Conservation (phyloP, 1,284 basidiomycete genomes). For the Athelia sp. region DNA sequence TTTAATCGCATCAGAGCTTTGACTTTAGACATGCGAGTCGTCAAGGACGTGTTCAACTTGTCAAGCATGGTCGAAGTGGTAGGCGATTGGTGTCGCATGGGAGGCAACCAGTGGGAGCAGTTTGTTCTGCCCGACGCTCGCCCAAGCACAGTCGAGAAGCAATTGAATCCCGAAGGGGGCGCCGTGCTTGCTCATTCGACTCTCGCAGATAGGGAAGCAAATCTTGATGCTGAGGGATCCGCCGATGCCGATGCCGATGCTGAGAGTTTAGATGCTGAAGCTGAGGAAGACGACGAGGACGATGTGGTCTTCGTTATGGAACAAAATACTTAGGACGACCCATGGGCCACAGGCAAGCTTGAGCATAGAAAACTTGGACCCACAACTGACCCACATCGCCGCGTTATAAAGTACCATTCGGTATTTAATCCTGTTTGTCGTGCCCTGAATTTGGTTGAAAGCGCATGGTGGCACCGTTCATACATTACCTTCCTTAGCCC, state of each 20-base stretch:
- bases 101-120: constrained; percentile 44
- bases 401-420: too few species aligned
- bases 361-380: too few species aligned
- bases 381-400: too few species aligned
- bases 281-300: constrained; percentile 51
- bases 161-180: constrained; percentile 10
- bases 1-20: constrained; percentile 81
- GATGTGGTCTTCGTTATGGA: constrained; percentile 50
- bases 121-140: constrained; percentile 72
- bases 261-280: constrained; percentile 23
- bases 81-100: constrained; percentile 65
- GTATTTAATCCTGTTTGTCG: too few species aligned
- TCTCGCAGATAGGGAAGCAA: too few species aligned
- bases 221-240: constrained; percentile 15
- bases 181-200: too few species aligned
- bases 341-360: background rate
- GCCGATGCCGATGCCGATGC: constrained; percentile 19
- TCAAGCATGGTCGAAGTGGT: constrained; percentile 74
- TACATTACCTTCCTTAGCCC: too few species aligned
- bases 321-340: constrained; percentile 17
- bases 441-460: too few species aligned
- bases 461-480: too few species aligned
- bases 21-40: constrained; percentile 61
- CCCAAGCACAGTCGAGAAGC: constrained; percentile 35
- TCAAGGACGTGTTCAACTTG: constrained; percentile 66